phyloP scores from a whole-genome alignment of 2,329 filamentous ascomycete species.

The Pyrenophora seminiperda region DNA sequence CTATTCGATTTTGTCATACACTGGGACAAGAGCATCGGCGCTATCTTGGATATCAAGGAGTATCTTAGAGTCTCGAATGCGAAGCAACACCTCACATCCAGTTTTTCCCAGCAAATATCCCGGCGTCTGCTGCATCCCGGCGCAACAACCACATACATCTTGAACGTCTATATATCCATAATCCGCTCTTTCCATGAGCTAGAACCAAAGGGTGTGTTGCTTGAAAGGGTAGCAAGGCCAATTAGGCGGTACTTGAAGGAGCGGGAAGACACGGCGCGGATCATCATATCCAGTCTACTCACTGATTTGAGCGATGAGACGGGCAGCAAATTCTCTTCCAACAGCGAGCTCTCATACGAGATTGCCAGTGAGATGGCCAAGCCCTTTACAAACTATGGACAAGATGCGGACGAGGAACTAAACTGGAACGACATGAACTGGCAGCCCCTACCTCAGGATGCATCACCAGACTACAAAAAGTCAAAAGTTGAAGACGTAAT shows the following conservation, averaged over 20 bases:
- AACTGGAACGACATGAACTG: conserved; percentile 94
- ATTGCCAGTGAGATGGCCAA: conserved; percentile 70
- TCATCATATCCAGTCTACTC: conserved; percentile 76
- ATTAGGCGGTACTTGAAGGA: conserved; percentile 78
- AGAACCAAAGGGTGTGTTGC: conserved; percentile 76
- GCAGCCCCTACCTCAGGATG: conserved; percentile 91
- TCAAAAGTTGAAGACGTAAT: conserved; percentile 90
- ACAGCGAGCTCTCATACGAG: conserved; percentile 70
- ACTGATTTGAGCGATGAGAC: conserved; percentile 61
- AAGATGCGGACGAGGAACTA: conserved; percentile 64
- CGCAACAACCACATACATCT: conserved; percentile 74
- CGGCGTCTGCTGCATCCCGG: conserved; percentile 74
- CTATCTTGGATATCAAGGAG: conserved; percentile 73
- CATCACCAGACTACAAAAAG: conserved; percentile 85
- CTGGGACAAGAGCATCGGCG: conserved; percentile 74
- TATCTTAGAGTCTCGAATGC: conserved; percentile 71
- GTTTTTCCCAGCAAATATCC: conserved; percentile 69
- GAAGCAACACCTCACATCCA: conserved; percentile 71
- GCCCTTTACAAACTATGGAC: conserved; percentile 60
- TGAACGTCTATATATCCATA: conserved; percentile 78
- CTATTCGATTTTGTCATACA: conserved; percentile 79
- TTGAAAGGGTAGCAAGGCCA: conserved; percentile 74
- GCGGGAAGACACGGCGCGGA: conserved; percentile 76
- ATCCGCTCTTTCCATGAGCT: conserved; percentile 77
- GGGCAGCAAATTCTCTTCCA: conserved; percentile 54